Percentiles rank a stretch among this genome's conserved stretches.
Conservation (phyloP, 768 basidiomycete species). For the Hericium alpestre region DNA sequence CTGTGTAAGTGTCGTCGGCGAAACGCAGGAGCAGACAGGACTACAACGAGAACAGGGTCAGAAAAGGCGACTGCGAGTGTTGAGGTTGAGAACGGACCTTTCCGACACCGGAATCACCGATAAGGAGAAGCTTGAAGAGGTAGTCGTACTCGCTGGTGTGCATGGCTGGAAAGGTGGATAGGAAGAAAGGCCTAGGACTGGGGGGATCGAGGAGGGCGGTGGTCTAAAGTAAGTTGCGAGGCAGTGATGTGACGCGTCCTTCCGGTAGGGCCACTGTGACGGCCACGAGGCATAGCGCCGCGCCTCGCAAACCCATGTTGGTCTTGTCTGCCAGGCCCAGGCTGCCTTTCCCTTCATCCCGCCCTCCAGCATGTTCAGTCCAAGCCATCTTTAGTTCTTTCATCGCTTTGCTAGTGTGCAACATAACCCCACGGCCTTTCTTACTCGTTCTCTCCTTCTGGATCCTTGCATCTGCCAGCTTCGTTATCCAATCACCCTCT, state of each 20-base stretch:
- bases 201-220: slow-evolving; percentile 6
- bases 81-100: slow-evolving; percentile 40
- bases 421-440: too few relatives aligned
- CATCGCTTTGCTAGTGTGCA: background rate
- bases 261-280: background rate
- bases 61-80: background rate
- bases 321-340: background rate
- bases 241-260: slow-evolving; percentile 6
- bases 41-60: slow-evolving; percentile 30
- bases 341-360: background rate
- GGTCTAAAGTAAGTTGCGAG: slow-evolving; percentile 10
- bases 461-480: background rate
- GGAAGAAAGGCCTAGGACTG: background rate
- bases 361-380: background rate
- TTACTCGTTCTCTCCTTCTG: too few relatives aligned
- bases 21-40: slow-evolving; percentile 88
- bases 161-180: slow-evolving; percentile 33
- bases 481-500: background rate
- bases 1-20: slow-evolving; percentile 95
- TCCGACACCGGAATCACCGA: slow-evolving; percentile 92
- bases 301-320: background rate
- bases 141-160: slow-evolving; percentile 93
- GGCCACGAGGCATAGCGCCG: background rate
- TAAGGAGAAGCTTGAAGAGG: slow-evolving; percentile 92
- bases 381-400: background rate